Conservation (phyloP, 257 asterid genomes). For the Solanum bukasovii region DNA sequence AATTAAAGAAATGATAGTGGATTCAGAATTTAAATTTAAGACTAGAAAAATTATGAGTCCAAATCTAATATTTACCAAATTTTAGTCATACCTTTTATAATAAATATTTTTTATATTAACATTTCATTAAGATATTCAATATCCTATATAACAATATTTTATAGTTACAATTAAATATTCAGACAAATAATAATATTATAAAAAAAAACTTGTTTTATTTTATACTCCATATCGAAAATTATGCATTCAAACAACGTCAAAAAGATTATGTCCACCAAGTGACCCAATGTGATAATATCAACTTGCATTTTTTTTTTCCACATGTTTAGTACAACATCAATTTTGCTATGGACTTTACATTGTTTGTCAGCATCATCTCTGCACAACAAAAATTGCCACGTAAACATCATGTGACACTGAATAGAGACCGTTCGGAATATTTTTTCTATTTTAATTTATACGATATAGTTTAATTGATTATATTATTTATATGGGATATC, state of each 20-base stretch:
- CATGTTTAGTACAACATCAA: not conserved
- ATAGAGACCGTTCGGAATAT: not conserved
- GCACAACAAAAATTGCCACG: not conserved
- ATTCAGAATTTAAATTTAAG: too few relatives aligned
- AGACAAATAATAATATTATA: not conserved
- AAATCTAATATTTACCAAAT: too few relatives aligned
- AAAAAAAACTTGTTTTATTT: not conserved
- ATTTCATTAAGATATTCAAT: too few relatives aligned
- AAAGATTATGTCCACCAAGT: not conserved
- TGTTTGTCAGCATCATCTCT: not conserved
- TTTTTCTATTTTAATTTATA: fast-evolving
- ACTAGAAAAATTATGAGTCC: not conserved
- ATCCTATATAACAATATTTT: not conserved
- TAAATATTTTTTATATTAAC: too few relatives aligned
- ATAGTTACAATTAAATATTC: not conserved
- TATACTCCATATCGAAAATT: not conserved
- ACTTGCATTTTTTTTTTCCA: not conserved
- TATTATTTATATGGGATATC: not conserved
- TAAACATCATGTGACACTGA: not conserved
- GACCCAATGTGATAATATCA: not conserved
- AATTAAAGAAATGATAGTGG: too few relatives aligned
- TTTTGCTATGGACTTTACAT: not conserved
- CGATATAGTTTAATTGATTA: not conserved
- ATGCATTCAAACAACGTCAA: not conserved
- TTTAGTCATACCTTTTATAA: too few relatives aligned